These are phyloP conservation scores for Chlorella sp. DNA, from an alignment of 139 green algal genomes.

Conservation along the genomic window DNA sequence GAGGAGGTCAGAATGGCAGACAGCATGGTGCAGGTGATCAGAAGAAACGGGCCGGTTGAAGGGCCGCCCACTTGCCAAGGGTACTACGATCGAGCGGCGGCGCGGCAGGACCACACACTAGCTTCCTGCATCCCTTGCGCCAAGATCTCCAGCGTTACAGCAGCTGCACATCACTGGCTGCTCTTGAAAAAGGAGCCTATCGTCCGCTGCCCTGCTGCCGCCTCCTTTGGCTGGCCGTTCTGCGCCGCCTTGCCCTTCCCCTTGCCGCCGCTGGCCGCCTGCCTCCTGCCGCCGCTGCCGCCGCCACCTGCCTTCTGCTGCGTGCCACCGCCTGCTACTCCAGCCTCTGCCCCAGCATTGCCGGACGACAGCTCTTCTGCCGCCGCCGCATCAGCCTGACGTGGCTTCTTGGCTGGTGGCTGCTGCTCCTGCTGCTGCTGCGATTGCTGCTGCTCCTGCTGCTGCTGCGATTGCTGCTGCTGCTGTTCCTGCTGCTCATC, in stretches of 20 bases:
- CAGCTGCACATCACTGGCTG: not conserved
- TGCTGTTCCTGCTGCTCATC: not conserved
- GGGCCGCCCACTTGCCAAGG: too few relatives aligned
- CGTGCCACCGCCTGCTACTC: not conserved
- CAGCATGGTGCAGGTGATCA: too few relatives aligned
- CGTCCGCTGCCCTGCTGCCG: not conserved
- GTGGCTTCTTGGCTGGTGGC: not conserved
- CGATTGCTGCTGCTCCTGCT: not conserved
- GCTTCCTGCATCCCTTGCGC: too few relatives aligned
- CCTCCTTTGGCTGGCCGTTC: not conserved
- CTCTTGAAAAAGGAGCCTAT: constrained; percentile 21
- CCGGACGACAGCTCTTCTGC: not conserved
- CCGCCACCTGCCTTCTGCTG: not conserved
- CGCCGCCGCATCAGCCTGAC: not conserved
- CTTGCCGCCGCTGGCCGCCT: not conserved
- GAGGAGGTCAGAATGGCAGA: too few relatives aligned
- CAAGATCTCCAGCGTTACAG: not conserved
- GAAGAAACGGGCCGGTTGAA: too few relatives aligned
- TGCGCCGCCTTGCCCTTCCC: not conserved
- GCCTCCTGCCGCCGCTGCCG: not conserved
- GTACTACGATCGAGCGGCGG: too few relatives aligned
- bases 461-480: not conserved
- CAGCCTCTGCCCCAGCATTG: not conserved
- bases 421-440: not conserved
- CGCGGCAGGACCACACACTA: too few relatives aligned